A percentile compares a stretch with the other conserved stretches of the same genome.
phyloP scores from a whole-genome alignment of 2,329 filamentous ascomycete species.

The Hypoxylon sp. region DNA sequence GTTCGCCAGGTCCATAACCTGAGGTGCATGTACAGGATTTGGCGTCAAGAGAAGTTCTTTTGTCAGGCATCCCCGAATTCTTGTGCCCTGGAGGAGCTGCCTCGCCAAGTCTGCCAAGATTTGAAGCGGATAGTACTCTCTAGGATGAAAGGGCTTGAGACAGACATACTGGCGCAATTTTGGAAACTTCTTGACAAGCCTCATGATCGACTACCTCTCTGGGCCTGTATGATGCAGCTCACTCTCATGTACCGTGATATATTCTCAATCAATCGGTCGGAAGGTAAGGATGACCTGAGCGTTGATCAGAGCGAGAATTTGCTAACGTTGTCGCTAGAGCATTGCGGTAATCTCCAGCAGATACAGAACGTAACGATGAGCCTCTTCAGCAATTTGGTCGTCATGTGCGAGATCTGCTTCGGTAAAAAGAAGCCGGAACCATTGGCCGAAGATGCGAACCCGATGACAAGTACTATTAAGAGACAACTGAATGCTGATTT shows the following conservation, averaged over 20 bases:
- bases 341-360: slow-evolving; percentile 20
- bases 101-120: slow-evolving; percentile 44
- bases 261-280: slow-evolving; percentile 36
- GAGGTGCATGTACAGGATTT: slow-evolving; percentile 61
- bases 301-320: neutral
- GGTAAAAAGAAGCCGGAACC: slow-evolving; percentile 40
- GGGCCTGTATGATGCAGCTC: slow-evolving; percentile 60
- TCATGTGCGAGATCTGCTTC: slow-evolving; percentile 46
- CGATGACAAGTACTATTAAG: slow-evolving; percentile 8
- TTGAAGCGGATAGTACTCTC: slow-evolving; percentile 40
- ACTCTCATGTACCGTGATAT: slow-evolving; percentile 59
- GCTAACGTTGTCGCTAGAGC: slow-evolving; percentile 34
- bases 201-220: slow-evolving; percentile 55
- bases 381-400: slow-evolving; percentile 43
- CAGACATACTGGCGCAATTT: slow-evolving; percentile 37
- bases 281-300: slow-evolving; percentile 30
- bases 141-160: slow-evolving; percentile 42
- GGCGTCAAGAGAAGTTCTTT: slow-evolving; percentile 54
- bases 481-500: slow-evolving; percentile 36
- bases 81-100: slow-evolving; percentile 47
- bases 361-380: slow-evolving; percentile 27
- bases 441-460: slow-evolving; percentile 31
- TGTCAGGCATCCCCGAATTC: slow-evolving; percentile 41
- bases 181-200: slow-evolving; percentile 36
- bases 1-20: slow-evolving; percentile 56